phyloP scores from a whole-genome alignment of 108 stramenopile species.

The Discostella pseudostelligera region DNA sequence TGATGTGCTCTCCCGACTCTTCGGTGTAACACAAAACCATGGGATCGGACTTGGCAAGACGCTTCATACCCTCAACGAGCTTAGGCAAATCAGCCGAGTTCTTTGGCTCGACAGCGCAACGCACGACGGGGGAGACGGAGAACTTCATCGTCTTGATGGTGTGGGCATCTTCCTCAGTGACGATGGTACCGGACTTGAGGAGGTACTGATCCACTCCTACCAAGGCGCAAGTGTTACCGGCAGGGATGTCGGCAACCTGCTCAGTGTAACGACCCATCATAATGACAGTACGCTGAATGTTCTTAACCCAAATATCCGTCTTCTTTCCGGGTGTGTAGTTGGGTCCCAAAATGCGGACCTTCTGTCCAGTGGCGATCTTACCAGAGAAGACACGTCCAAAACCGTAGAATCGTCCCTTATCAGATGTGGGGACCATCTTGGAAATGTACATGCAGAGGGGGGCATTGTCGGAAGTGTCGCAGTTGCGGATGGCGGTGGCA shows the following conservation, averaged over 20 bases:
- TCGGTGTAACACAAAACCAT: conserved; percentile 99
- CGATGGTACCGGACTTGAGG: conserved; percentile 99
- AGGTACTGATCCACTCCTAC: conserved; percentile 99
- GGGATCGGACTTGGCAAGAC: conserved; percentile 99
- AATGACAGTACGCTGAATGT: conserved; percentile 99
- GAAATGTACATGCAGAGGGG: conserved; percentile 99
- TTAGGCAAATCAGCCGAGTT: conserved; percentile 99
- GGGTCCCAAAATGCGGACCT: conserved; percentile 99
- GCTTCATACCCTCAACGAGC: conserved; percentile 99
- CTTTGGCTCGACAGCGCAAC: conserved; percentile 99
- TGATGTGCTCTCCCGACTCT: conserved; percentile 99
- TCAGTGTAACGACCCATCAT: conserved; percentile 99
- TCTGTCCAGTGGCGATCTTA: conserved; percentile 98
- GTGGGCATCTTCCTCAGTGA: conserved; percentile 95
- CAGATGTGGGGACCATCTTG: conserved; percentile 99
- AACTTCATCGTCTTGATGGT: conserved; percentile 99
- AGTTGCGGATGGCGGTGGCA: conserved; percentile 96
- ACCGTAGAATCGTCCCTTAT: conserved; percentile 99
- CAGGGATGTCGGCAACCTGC: conserved; percentile 98
- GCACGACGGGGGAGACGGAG: conserved; percentile 99
- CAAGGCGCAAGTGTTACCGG: conserved; percentile 99
- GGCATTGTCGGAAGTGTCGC: conserved; percentile 93
- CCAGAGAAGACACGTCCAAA: conserved; percentile 99
- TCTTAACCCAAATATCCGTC: conserved; percentile 99
- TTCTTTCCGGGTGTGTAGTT: conserved; percentile 99